Evolutionary conservation across 495 filamentous ascomycete genomes (phyloP).

Genomic region (Lasiosphaeris hirsuta): DNA sequence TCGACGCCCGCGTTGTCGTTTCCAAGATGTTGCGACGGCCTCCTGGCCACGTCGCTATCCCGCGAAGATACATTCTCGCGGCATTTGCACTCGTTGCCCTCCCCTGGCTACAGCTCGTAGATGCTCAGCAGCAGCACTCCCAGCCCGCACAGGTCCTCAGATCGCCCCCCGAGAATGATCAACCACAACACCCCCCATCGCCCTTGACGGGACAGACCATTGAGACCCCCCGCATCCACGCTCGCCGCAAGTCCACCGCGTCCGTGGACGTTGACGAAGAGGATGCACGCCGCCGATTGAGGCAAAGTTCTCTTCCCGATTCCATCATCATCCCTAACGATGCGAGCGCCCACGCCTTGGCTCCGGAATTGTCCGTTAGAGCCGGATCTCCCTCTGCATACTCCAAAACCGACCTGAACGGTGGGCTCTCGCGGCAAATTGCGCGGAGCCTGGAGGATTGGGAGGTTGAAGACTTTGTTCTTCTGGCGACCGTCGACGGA

Average conservation of each 20-base stretch:
- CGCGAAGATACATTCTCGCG: constrained; percentile 42
- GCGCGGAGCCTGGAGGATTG: constrained; percentile 97
- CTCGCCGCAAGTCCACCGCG: constrained; percentile 24
- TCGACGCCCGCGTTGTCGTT: constrained; percentile 39
- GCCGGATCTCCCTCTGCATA: constrained; percentile 68
- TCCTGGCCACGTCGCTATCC: constrained; percentile 48
- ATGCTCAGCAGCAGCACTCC: constrained; percentile 60
- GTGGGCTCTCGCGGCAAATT: constrained; percentile 70
- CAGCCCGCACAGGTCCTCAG: constrained; percentile 16
- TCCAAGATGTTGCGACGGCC: constrained; percentile 56
- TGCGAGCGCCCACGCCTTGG: constrained; percentile 91
- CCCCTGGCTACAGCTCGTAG: constrained; percentile 49
- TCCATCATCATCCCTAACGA: constrained; percentile 55
- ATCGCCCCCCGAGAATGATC: constrained; percentile 30
- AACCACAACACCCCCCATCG: constrained; percentile 22
- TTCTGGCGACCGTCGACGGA: constrained; percentile 98
- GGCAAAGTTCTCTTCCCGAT: constrained; percentile 21
- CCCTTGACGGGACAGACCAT: constrained; percentile 25
- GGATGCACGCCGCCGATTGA: constrained; percentile 3
- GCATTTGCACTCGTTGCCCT: constrained; percentile 51
- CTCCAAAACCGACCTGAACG: constrained; percentile 42
- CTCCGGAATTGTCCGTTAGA: constrained; percentile 86
- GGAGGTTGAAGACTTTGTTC: constrained; percentile 99
- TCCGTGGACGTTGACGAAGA: constrained; percentile 12
- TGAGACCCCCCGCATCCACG: constrained; percentile 24